phyloP scores from a whole-genome alignment of 495 filamentous ascomycete species.

The Acidiella bohemica region DNA sequence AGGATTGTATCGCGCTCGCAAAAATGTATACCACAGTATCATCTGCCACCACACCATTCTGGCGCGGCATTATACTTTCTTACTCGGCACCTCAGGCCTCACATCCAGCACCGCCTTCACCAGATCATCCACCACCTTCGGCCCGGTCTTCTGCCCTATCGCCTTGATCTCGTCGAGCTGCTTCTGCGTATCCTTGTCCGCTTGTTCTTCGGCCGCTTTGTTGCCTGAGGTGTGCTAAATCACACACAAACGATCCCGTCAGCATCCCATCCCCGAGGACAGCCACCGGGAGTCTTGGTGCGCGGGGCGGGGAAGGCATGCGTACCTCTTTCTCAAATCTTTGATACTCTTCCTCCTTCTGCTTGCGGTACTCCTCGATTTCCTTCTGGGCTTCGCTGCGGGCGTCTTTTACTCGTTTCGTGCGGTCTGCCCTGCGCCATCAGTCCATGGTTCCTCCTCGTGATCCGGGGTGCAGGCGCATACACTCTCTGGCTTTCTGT shows the following conservation, averaged over 20 bases:
- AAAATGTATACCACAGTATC: no score
- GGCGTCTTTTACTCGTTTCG: constrained; percentile 91
- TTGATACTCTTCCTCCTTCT: constrained; percentile 91
- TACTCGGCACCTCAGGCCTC: constrained; percentile 53
- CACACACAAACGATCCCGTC: no score
- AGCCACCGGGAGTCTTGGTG: not conserved
- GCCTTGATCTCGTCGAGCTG: constrained; percentile 71
- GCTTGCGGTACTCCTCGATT: constrained; percentile 81
- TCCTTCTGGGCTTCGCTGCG: constrained; percentile 93
- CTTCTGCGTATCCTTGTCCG: constrained; percentile 63
- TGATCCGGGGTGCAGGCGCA: no score
- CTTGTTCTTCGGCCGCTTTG: constrained; percentile 75
- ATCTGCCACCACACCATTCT: no score
- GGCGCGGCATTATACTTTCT: constrained; percentile 20
- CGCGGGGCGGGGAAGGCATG: not conserved
- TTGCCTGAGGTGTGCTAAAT: constrained; percentile 81
- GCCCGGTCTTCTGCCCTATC: constrained; percentile 62
- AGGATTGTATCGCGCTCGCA: no score
- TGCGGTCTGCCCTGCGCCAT: constrained; percentile 72
- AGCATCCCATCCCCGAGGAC: no score
- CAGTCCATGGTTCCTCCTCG: no score
- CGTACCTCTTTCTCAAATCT: constrained; percentile 81
- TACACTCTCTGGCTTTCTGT: constrained; percentile 81
- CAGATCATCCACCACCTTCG: constrained; percentile 67
- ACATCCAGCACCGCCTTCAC: constrained; percentile 66